Evolutionary conservation across 768 basidiomycete genomes (phyloP), one percentile per base, ranked within the genome.

Genomic region (Xerocomus brunneocitrinus): DNA sequence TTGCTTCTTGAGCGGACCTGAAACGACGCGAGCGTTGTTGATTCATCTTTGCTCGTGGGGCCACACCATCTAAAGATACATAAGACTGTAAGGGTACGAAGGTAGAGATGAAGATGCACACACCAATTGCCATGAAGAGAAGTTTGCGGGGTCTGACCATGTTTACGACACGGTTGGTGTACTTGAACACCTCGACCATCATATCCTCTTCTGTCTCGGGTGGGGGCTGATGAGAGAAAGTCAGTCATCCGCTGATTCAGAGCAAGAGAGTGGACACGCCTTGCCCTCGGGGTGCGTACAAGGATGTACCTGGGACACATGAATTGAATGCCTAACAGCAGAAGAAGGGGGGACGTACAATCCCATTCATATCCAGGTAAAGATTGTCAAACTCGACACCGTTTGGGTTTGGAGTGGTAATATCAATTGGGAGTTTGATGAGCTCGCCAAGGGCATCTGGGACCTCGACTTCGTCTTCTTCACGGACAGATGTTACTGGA

Each of bases 241-340:
- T 51, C 16, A 51, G 49, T n/a, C 24, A 46, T 25, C 44, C 4
- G 3, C 53, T 19, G 14, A 22, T 38, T 32, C 48, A 36, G 25
- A 47, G 30, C 12, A 42, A 7, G 25, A 43, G 22, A 31, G 27
- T 42, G 4, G 22, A 61, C 76, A 43, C 55, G 85, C 91, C 79
- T 89, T 95, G 65, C 95, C 95, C 72, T 98, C 97, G 0, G 97
- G 97, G 67, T 99, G 97, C 0, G 97, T 99, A 81, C 97, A 98
- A 0, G 97, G 97, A 71, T 99, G 97, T 10, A 99, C 90, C 90
- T 92, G 47, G 25, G 30, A 49, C 1, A 41, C 12, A 9, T 57
- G 25, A 41, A 34, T 42, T 5, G 47, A 27, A 46, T 49, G 10
- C 45, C 35, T 8, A n/a, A 47, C 7, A 35, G 39, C 10, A 14